Evolutionary conservation across 2,329 filamentous ascomycete species (phyloP).

Genomic region (Pseudogymnoascus sp.): DNA sequence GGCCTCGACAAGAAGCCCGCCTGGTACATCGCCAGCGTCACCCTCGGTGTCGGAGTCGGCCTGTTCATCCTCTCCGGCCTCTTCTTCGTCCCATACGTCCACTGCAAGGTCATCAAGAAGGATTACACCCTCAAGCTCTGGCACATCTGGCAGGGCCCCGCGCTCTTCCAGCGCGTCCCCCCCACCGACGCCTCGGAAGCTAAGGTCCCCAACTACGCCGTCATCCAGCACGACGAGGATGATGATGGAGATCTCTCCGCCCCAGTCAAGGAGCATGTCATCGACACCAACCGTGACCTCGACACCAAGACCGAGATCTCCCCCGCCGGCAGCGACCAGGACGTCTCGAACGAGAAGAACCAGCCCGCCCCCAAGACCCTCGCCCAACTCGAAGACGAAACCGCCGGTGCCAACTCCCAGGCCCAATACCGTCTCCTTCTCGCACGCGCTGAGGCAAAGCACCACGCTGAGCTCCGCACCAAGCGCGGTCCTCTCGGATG

Average conservation of each 20-base stretch:
- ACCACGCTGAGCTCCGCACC: slow-evolving; percentile 57
- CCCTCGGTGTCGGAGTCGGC: slow-evolving; percentile 55
- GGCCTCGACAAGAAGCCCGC: slow-evolving; percentile 57
- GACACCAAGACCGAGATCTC: slow-evolving; percentile 23
- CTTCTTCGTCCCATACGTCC: slow-evolving; percentile 68
- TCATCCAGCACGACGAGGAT: slow-evolving; percentile 59
- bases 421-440: slow-evolving; percentile 56
- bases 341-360: slow-evolving; percentile 35
- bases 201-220: slow-evolving; percentile 67
- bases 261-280: slow-evolving; percentile 28
- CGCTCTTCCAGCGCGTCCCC: slow-evolving; percentile 53
- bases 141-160: slow-evolving; percentile 54
- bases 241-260: slow-evolving; percentile 22
- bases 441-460: slow-evolving; percentile 46
- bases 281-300: slow-evolving; percentile 24
- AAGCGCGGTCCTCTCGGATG: slow-evolving; percentile 65
- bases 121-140: slow-evolving; percentile 59
- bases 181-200: slow-evolving; percentile 46
- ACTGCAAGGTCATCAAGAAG: slow-evolving; percentile 61
- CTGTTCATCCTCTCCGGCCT: slow-evolving; percentile 52
- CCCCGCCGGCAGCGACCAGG: slow-evolving; percentile 22
- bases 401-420: slow-evolving; percentile 30
- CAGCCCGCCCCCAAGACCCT: slow-evolving; percentile 39
- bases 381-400: not conserved
- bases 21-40: slow-evolving; percentile 61